Evolutionary conservation across 768 basidiomycete genomes (phyloP).

Genomic region (Phylloporus sp.): DNA sequence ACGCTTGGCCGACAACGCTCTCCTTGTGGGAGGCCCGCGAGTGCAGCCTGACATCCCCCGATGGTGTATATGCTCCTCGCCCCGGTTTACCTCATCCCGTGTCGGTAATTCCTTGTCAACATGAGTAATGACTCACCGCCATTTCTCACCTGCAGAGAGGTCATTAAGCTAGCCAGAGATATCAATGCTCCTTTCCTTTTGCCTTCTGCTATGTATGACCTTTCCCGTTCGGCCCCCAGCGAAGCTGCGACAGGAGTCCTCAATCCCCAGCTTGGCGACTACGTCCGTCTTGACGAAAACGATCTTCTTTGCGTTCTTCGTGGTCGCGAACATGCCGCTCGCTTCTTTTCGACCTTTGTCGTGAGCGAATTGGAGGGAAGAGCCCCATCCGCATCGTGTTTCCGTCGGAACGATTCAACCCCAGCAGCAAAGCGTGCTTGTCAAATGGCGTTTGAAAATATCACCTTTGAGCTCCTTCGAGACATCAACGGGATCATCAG

Average conservation of each 20-base stretch:
- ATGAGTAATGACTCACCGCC: slow-evolving; percentile 4
- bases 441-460: slow-evolving; percentile 68
- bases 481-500: slow-evolving; percentile 67
- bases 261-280: slow-evolving; percentile 36
- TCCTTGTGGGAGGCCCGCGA: slow-evolving; percentile 66
- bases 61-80: slow-evolving; percentile 56
- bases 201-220: slow-evolving; percentile 77
- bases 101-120: slow-evolving; percentile 37
- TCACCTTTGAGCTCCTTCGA: slow-evolving; percentile 70
- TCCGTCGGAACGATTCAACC: slow-evolving; percentile 46
- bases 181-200: slow-evolving; percentile 54
- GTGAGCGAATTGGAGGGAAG: slow-evolving; percentile 71
- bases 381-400: slow-evolving; percentile 45
- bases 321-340: slow-evolving; percentile 68
- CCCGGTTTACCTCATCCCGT: slow-evolving; percentile 61
- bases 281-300: slow-evolving; percentile 38
- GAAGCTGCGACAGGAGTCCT: slow-evolving; percentile 53
- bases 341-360: slow-evolving; percentile 75
- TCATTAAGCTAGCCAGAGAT: slow-evolving; percentile 65
- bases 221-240: slow-evolving; percentile 65
- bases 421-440: slow-evolving; percentile 49
- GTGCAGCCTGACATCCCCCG: slow-evolving; percentile 44
- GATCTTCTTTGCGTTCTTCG: slow-evolving; percentile 61
- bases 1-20: slow-evolving; percentile 61
- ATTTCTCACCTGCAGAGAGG: slow-evolving; percentile 38